These are phyloP conservation scores for Phytophthora uliginosa DNA, from an alignment of 352 stramenopile species.

Conservation along the genomic window DNA sequence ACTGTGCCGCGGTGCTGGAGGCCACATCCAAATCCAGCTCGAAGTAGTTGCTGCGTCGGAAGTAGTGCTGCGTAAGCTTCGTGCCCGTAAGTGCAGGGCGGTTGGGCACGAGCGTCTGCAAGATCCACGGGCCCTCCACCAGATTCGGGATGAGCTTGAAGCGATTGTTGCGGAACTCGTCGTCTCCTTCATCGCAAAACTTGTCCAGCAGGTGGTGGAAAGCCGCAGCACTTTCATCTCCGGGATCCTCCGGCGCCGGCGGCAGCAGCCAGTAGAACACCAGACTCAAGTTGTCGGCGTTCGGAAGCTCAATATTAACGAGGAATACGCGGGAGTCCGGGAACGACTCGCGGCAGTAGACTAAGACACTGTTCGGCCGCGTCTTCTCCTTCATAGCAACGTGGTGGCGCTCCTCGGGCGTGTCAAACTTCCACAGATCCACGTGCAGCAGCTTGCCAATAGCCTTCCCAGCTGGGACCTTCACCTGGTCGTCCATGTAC, in stretches of 20 bases:
- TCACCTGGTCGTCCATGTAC: constrained; percentile 71
- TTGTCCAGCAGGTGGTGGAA: constrained; percentile 71
- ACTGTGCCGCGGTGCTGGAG: constrained; percentile 78
- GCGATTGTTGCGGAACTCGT: constrained; percentile 71
- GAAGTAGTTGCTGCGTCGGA: constrained; percentile 82
- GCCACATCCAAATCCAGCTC: constrained; percentile 90
- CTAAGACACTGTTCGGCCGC: constrained; percentile 59
- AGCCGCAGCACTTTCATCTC: constrained; percentile 35
- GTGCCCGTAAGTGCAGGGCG: constrained; percentile 87
- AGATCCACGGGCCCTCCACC: constrained; percentile 84
- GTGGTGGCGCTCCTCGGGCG: constrained; percentile 58
- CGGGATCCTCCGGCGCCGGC: constrained; percentile 13
- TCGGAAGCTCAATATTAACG: constrained; percentile 89
- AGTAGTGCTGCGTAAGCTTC: constrained; percentile 92
- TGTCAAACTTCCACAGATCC: constrained; percentile 67
- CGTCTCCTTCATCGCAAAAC: constrained; percentile 58
- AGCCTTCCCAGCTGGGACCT: constrained; percentile 50
- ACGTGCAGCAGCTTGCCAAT: constrained; percentile 74
- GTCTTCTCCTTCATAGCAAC: constrained; percentile 58
- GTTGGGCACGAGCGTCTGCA: constrained; percentile 84
- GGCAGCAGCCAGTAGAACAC: constrained; percentile 85
- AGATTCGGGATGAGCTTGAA: constrained; percentile 94
- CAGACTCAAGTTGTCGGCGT: constrained; percentile 71
- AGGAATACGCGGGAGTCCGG: constrained; percentile 82
- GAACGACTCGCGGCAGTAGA: constrained; percentile 53